Percentiles rank a stretch among this genome's conserved stretches.
Evolutionary conservation across 1,139 yeast species (phyloP).

Genomic region (Scheffersomyces stambukii): DNA sequence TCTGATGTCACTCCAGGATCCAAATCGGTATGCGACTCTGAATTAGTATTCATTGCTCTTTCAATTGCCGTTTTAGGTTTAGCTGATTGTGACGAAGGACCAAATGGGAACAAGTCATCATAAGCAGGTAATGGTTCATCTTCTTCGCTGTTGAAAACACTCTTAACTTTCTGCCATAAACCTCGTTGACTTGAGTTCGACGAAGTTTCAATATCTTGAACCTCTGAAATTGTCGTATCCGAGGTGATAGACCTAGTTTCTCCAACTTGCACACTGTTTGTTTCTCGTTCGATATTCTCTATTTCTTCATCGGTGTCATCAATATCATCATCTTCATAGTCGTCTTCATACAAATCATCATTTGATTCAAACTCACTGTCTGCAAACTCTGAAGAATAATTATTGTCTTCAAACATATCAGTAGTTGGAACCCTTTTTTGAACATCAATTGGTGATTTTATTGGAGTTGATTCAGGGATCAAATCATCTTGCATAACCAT

Average conservation of each 20-base stretch:
- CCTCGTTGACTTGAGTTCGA: conserved; percentile 21
- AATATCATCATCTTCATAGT: conserved; percentile 26
- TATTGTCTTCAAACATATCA: conserved; percentile 11
- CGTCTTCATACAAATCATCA: conserved; percentile 20
- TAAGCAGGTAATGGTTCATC: conserved; percentile 63
- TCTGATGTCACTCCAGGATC: conserved; percentile 37
- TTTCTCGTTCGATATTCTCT: too few species aligned
- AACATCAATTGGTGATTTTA: neutral
- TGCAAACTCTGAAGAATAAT: conserved; percentile 37
- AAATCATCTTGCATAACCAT: conserved; percentile 26
- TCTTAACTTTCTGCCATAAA: conserved; percentile 62
- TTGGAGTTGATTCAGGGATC: neutral
- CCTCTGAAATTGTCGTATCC: conserved; percentile 10
- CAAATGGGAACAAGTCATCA: conserved; percentile 78
- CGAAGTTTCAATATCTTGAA: conserved; percentile 9
- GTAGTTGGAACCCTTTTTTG: neutral
- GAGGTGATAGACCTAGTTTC: conserved; percentile 7
- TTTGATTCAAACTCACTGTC: conserved; percentile 40
- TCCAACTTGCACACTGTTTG: neutral
- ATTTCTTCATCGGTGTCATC: conserved; percentile 17
- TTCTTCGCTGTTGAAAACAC: conserved; percentile 43
- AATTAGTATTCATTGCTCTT: conserved; percentile 22
- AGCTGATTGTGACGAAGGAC: conserved; percentile 27
- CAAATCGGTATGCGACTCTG: conserved; percentile 6
- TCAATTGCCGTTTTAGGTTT: conserved; percentile 36